Evolutionary conservation across 2,329 filamentous ascomycete genomes (phyloP), one percentile per base, ranked within the genome.

Genomic region (Paecilomyces formosus): DNA sequence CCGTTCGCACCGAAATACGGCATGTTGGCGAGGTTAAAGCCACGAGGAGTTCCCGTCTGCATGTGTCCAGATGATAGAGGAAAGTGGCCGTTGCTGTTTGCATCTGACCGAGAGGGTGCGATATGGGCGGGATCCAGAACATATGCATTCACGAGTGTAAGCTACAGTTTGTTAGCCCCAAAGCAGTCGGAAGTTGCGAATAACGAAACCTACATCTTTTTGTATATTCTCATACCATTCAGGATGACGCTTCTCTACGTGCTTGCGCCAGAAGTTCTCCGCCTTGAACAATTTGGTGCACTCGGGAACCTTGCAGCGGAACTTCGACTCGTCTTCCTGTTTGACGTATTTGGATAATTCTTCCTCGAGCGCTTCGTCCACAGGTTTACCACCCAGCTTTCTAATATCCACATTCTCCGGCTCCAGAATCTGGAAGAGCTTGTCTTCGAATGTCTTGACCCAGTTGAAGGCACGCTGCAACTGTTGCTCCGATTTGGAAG

Each of bases 361-460:
- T 49, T 96, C 92, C 62, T 92, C 87, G 6, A 97, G 70, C 1
- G 90, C 92, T 63, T 97, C 92, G 3, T 97, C 91, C 0, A 91
- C 78, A 1, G 89, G 85, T 70, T 91, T 92, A 18, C 94, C 94
- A 55, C 95, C 94, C 26, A 97, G 83, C 76, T 97, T 97, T 72
- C 87, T 87, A 50, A 97, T 80, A 69, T 97, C 92, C 24, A 89
- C 89, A 55, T 87, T 86, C 57, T 94, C 90, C 0, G 94, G 94
- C 64, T 97, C 93, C 13, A 99, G 81, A 53, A 97, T 89, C 72
- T 97, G 92, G 71, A 90, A 80, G 55, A 99, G 83, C 78, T 99
- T 99, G 70, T 99, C 94, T 71, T 99, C 94, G 68, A 96, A 99
- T 0, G 94, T 97, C 79, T 89, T 95, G 60, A 99, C 95, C 94